Evolutionary conservation across 495 filamentous ascomycete genomes (phyloP), one percentile per base, ranked within the genome.

Genomic region (Podospora conica): DNA sequence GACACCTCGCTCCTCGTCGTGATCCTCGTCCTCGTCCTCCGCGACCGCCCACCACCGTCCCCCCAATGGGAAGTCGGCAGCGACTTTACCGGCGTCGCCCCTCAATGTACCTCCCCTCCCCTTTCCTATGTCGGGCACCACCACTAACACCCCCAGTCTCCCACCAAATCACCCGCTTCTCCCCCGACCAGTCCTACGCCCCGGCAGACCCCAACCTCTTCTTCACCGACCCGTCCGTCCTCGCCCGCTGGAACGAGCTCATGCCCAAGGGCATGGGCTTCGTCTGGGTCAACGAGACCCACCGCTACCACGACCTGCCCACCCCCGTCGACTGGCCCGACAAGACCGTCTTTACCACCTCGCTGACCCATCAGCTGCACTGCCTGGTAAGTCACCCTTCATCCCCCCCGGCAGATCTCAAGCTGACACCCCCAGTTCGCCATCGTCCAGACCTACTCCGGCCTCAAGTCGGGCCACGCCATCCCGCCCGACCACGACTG

Each of bases 241-340:
- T 82, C n/a, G 63, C 70, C 22, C 76, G 72, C 29, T 81, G 80
- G 80, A 82, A 81, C 60, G 69, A 72, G 20, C 68, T 82, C 7
- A 79, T 82, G 76, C 80, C 80, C 18, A 69, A 75, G 53, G 80
- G 79, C 20, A 82, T 81, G 79, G 80, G 80, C 2, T 82, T 82
- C 71, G 78, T 81, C 57, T 79, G 77, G 74, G 75, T 82, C 21
- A 79, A 78, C 56, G 71, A 79, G 28, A 80, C 80, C 4, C 29
- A 75, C 24, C 74, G 75, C 54, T 81, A 82, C 62, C 78, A 82
- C 63, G 79, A 82, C 63, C 75, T 82, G 10, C 80, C 80, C 20
- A 75, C 68, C 6, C 80, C 80, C 10, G 77, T 82, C 60, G 72
- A 76, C 63, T 82, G 80, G 80, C 77, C 77, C 1, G 77, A 81